Evolutionary conservation across 2,329 filamentous ascomycete genomes (phyloP).

Genomic region (Colletotrichum camelliae): DNA sequence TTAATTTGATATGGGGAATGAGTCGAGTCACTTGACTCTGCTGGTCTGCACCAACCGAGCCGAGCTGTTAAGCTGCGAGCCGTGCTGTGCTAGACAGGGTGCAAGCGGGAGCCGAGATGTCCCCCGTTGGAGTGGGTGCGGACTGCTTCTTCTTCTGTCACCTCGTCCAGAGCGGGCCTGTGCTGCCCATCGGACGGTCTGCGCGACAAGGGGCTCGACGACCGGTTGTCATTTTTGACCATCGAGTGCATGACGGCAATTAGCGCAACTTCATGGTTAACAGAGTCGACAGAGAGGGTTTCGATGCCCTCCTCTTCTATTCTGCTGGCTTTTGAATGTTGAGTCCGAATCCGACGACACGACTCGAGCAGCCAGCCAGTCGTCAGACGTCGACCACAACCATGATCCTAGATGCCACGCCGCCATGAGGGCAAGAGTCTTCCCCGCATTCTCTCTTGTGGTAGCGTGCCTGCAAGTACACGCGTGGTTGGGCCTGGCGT

Average conservation of each 20-base stretch:
- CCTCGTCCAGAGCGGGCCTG: background rate
- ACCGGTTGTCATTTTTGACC: background rate
- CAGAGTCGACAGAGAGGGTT: background rate
- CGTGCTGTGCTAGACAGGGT: background rate
- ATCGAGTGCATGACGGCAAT: constrained; percentile 1
- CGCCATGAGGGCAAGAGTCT: background rate
- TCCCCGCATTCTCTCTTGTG: background rate
- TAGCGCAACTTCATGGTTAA: background rate
- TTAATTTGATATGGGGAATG: background rate
- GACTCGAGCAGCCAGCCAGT: background rate
- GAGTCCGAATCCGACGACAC: background rate
- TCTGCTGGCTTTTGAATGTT: background rate
- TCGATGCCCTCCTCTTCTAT: background rate
- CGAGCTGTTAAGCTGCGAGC: background rate
- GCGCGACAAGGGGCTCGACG: background rate
- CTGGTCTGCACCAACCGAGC: background rate
- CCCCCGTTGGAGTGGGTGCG: background rate
- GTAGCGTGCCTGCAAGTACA: background rate
- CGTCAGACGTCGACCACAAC: background rate
- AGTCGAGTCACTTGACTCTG: constrained; percentile 11
- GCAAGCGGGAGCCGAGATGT: background rate
- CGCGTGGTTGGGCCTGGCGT: background rate
- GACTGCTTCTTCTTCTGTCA: background rate
- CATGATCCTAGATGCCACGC: background rate
- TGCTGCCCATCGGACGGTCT: background rate